Percentiles rank a stretch among this genome's conserved stretches.
phyloP scores from a whole-genome alignment of 106 monocot genomes.

The Dioscorea alata region DNA sequence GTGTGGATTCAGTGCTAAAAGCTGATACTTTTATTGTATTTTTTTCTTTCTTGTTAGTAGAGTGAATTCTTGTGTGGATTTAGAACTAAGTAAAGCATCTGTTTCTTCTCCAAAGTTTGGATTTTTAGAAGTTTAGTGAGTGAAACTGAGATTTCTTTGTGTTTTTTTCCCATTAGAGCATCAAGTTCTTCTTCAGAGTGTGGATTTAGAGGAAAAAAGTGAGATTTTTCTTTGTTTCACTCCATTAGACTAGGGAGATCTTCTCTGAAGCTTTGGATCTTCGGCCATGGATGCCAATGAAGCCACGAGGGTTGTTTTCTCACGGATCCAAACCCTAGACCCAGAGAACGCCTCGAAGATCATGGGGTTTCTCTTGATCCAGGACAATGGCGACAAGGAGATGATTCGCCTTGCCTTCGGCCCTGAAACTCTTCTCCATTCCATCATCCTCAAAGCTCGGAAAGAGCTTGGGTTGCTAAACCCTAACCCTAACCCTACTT shows the following conservation, averaged over 20 bases:
- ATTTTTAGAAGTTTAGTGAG: too few species aligned
- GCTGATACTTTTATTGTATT: too few species aligned
- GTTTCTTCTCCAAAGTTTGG: too few species aligned
- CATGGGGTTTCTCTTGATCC: constrained; percentile 87
- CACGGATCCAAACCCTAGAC: constrained; percentile 76
- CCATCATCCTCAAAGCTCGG: constrained; percentile 60
- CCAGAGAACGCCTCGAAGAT: constrained; percentile 93
- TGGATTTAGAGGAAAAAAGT: too few species aligned
- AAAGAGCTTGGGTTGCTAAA: constrained; percentile 68
- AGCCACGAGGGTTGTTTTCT: constrained; percentile 81
- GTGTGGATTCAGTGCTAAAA: too few species aligned
- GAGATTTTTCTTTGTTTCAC: too few species aligned
- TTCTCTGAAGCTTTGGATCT: background rate
- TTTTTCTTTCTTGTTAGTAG: too few species aligned
- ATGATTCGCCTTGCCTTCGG: constrained; percentile 98
- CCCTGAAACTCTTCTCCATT: constrained; percentile 75
- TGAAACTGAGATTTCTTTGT: too few species aligned
- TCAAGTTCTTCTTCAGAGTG: too few species aligned
- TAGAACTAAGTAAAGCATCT: too few species aligned
- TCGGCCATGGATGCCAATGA: constrained; percentile 85
- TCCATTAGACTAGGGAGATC: background rate
- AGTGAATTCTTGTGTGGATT: too few species aligned
- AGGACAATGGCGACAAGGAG: constrained; percentile 98
- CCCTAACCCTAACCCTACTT: constrained; percentile 17
- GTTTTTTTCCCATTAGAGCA: too few species aligned